These are phyloP conservation scores for Pleurotus salmoneostramineus DNA, from an alignment of 768 basidiomycete species.

Conservation along the genomic window DNA sequence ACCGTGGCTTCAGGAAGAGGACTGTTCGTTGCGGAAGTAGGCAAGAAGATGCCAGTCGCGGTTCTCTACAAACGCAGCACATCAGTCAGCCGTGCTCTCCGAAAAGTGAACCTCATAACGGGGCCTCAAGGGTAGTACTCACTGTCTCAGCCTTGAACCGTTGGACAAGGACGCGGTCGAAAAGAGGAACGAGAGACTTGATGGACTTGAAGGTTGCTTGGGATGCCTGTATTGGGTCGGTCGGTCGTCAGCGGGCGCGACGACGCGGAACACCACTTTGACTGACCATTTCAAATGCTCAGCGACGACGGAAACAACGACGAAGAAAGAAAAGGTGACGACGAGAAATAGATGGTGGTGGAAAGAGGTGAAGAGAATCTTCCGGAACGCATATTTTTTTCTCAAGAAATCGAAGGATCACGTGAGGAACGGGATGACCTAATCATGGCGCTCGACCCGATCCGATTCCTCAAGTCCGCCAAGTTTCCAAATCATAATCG, in stretches of 20 bases:
- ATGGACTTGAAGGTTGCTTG: conserved; percentile 96
- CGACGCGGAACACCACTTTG: not conserved
- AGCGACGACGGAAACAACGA: not conserved
- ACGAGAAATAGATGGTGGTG: not conserved
- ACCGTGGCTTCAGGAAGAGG: conserved; percentile 98
- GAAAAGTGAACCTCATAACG: not conserved
- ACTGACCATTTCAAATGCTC: conserved; percentile 7
- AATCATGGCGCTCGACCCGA: not conserved
- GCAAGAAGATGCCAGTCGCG: conserved; percentile 92
- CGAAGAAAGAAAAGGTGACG: not conserved
- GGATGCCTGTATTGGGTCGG: conserved; percentile 47
- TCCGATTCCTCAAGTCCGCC: not conserved
- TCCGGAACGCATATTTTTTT: conserved; percentile 11
- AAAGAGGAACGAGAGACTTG: conserved; percentile 82
- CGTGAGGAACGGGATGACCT: not conserved
- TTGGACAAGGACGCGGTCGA: conserved; percentile 97
- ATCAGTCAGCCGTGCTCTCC: not conserved
- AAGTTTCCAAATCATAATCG: not conserved
- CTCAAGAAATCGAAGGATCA: conserved; percentile 4
- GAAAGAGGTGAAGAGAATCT: conserved; percentile 3
- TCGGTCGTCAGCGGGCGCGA: not conserved
- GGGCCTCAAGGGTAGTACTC: conserved; percentile 22
- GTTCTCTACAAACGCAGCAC: conserved; percentile 70
- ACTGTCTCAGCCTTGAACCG: conserved; percentile 96
- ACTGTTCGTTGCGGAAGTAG: conserved; percentile 77